These are phyloP conservation scores for Neobulgaria alba DNA, from an alignment of 2,329 filamentous ascomycete species.

Conservation along the genomic window DNA sequence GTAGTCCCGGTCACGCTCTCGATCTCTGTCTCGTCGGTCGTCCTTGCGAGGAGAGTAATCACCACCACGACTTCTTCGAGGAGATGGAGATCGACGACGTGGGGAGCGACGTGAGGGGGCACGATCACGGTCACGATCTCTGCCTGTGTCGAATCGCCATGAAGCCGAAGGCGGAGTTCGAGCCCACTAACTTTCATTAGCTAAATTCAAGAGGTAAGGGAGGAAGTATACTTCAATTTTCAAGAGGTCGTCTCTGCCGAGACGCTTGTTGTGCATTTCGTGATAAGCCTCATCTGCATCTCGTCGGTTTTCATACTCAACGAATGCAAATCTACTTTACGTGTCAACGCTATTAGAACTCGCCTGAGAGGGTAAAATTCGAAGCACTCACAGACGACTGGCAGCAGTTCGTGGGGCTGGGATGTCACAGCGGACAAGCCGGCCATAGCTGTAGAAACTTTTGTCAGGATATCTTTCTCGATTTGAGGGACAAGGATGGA, in stretches of 20 bases:
- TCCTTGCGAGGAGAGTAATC: constrained; percentile 87
- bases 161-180: constrained; percentile 95
- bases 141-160: constrained; percentile 94
- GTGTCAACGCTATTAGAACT: constrained; percentile 29
- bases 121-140: constrained; percentile 56
- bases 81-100: constrained; percentile 67
- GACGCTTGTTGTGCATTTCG: constrained; percentile 99
- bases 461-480: constrained; percentile 20
- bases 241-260: constrained; percentile 86
- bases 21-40: constrained; percentile 72
- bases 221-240: constrained; percentile 79
- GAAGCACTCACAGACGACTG: constrained; percentile 77
- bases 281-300: constrained; percentile 99
- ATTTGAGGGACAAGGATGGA: constrained; percentile 18
- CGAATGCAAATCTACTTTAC: constrained; percentile 76
- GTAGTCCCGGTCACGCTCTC: constrained; percentile 70
- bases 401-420: constrained; percentile 89
- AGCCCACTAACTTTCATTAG: constrained; percentile 67
- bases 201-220: background rate
- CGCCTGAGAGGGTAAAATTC: constrained; percentile 14
- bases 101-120: constrained; percentile 42
- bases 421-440: constrained; percentile 96
- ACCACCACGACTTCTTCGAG: constrained; percentile 60
- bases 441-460: constrained; percentile 66
- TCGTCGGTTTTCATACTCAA: constrained; percentile 96